Evolutionary conservation across 2,329 filamentous ascomycete genomes (phyloP).

Genomic region (Colletotrichum truncatum): DNA sequence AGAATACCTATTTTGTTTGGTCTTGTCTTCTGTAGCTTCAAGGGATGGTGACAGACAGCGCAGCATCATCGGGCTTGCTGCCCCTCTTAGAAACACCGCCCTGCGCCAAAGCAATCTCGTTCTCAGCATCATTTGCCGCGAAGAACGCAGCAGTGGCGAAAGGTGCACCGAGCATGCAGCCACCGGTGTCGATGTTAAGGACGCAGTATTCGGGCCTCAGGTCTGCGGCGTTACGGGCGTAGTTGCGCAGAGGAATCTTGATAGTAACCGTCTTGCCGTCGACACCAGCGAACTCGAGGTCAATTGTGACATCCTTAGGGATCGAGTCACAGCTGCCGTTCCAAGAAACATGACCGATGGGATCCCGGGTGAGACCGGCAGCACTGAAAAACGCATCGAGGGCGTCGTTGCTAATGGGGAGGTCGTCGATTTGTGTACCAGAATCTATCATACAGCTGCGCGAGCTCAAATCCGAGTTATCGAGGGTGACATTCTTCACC

Average conservation of each 20-base stretch:
- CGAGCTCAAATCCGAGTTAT: not conserved
- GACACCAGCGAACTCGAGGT: constrained; percentile 20
- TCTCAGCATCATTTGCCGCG: constrained; percentile 6
- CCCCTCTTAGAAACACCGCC: constrained; percentile 6
- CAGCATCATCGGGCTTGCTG: not conserved
- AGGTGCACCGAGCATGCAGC: constrained; percentile 17
- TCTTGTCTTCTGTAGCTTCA: not conserved
- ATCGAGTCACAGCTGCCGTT: constrained; percentile 17
- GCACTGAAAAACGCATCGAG: not conserved
- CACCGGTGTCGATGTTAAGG: constrained; percentile 12
- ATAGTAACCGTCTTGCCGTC: constrained; percentile 5
- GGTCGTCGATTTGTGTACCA: constrained; percentile 13
- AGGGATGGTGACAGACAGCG: not conserved
- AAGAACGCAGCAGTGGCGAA: constrained; percentile 19
- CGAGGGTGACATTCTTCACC: constrained; percentile 10
- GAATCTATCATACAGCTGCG: constrained; percentile 7
- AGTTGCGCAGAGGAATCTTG: constrained; percentile 24
- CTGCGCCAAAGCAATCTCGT: constrained; percentile 17
- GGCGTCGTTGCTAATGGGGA: not conserved
- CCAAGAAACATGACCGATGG: constrained; percentile 1
- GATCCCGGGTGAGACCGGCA: constrained; percentile 1
- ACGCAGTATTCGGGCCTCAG: not conserved
- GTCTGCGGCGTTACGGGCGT: constrained; percentile 24
- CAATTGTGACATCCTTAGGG: constrained; percentile 5
- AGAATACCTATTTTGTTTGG: too few relatives aligned